These are phyloP conservation scores for Aspergillus sp. DNA, from an alignment of 2,329 filamentous ascomycete genomes.

Conservation along the genomic window DNA sequence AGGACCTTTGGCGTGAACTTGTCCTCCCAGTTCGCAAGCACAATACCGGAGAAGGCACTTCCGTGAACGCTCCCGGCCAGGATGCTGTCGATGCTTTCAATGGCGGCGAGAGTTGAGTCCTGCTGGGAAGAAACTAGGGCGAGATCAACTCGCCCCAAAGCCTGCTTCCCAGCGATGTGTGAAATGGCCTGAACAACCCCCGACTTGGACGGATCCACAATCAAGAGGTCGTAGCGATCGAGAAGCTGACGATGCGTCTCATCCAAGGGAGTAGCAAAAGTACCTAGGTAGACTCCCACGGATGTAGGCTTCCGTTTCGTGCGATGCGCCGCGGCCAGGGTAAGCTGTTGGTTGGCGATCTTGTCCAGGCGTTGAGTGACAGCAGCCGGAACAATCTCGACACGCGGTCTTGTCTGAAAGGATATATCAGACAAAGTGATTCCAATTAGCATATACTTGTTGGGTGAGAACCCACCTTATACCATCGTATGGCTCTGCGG, in stretches of 20 bases:
- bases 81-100: slow-evolving; percentile 34
- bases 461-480: slow-evolving; percentile 28
- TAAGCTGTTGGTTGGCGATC: slow-evolving; percentile 26
- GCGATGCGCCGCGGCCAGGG: slow-evolving; percentile 19
- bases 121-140: slow-evolving; percentile 23
- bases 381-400: slow-evolving; percentile 28
- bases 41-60: slow-evolving; percentile 41
- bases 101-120: slow-evolving; percentile 26
- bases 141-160: slow-evolving; percentile 39
- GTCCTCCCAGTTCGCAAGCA: slow-evolving; percentile 47
- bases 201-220: slow-evolving; percentile 45
- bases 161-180: slow-evolving; percentile 18
- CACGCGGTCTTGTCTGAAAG: slow-evolving; percentile 26
- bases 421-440: not conserved
- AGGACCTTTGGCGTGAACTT: slow-evolving; percentile 33
- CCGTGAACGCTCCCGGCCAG: slow-evolving; percentile 29
- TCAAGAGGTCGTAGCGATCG: slow-evolving; percentile 47
- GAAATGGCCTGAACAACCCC: slow-evolving; percentile 40
- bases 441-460: not conserved
- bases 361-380: slow-evolving; percentile 26
- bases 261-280: slow-evolving; percentile 37
- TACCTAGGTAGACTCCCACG: slow-evolving; percentile 49
- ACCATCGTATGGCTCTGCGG: slow-evolving; percentile 26
- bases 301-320: slow-evolving; percentile 33
- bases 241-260: slow-evolving; percentile 38